Conservation (phyloP, 1,139 yeast genomes). For the Meyerozyma elateridarum region DNA sequence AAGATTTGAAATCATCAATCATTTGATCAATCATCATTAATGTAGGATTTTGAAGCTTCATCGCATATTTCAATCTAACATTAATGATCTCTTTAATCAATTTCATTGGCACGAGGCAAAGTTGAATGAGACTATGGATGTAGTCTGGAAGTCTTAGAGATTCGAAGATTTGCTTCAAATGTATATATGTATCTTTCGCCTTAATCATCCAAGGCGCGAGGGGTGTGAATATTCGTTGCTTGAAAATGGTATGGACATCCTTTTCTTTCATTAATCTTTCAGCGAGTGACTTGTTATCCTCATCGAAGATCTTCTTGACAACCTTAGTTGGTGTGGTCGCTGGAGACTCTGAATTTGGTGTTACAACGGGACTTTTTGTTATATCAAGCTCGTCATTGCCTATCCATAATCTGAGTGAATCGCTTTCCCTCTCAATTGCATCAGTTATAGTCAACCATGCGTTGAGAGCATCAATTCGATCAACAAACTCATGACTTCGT, state of each 20-base stretch:
- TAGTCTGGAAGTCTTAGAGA: constrained; percentile 74
- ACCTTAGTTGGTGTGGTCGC: constrained; percentile 25
- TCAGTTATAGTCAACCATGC: constrained; percentile 81
- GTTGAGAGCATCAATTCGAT: constrained; percentile 68
- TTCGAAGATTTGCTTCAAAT: constrained; percentile 58
- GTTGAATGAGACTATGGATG: constrained; percentile 58
- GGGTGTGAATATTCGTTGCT: constrained; percentile 53
- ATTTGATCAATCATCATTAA: constrained; percentile 96
- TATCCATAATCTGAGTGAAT: constrained; percentile 61
- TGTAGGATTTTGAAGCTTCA: constrained; percentile 77
- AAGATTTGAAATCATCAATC: constrained; percentile 78
- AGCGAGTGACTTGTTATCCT: constrained; percentile 65
- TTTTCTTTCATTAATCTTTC: constrained; percentile 84
- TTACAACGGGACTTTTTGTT: constrained; percentile 29
- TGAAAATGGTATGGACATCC: constrained; percentile 67
- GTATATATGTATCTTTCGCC: constrained; percentile 67
- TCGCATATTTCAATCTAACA: constrained; percentile 73
- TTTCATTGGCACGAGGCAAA: constrained; percentile 74
- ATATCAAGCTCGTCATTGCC: constrained; percentile 78
- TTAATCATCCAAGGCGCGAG: constrained; percentile 73
- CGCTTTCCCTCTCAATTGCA: constrained; percentile 59
- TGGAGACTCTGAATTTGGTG: constrained; percentile 11
- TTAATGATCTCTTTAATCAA: constrained; percentile 77
- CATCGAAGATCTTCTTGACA: constrained; percentile 46
- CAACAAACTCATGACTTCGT: constrained; percentile 58